Percentiles rank a stretch among this genome's conserved stretches.
Conservation (phyloP, 495 filamentous ascomycete species). For the Daldinia concentrica region DNA sequence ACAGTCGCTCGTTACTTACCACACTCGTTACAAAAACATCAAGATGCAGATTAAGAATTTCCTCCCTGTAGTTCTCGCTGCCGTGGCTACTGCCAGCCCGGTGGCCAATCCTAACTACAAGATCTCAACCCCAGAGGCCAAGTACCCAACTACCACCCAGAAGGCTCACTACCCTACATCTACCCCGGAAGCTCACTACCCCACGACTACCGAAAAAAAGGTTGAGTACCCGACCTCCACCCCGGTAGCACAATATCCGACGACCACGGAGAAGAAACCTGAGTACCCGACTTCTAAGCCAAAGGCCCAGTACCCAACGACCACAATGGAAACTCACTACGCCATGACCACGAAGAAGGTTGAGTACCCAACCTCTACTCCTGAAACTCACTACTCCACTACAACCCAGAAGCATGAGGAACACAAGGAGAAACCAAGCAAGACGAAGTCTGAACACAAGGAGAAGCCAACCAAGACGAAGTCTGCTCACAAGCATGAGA, state of each 20-base stretch:
- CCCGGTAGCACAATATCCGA: conserved; percentile 7
- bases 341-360: conserved; percentile 2
- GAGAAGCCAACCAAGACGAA: neutral
- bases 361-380: neutral
- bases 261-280: conserved; percentile 9
- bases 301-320: neutral
- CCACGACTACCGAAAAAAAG: conserved; percentile 8
- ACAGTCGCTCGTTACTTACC: neutral
- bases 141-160: conserved; percentile 25
- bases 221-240: conserved; percentile 16
- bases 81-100: conserved; percentile 36
- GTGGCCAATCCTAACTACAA: conserved; percentile 37
- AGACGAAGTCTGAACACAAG: neutral
- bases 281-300: conserved; percentile 9
- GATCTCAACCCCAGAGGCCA: conserved; percentile 21
- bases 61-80: conserved; percentile 35
- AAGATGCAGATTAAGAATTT: conserved; percentile 42
- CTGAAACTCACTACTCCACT: conserved; percentile 1
- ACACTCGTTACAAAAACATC: neutral
- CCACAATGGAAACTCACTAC: conserved; percentile 3
- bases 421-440: neutral
- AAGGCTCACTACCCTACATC: conserved; percentile 19
- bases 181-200: conserved; percentile 13
- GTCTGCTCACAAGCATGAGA: conserved; percentile 7
- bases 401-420: conserved; percentile 21